Percentiles rank a stretch among this genome's conserved stretches.
phyloP scores from a whole-genome alignment of 805 yeast genomes.

The Spathaspora sp. region DNA sequence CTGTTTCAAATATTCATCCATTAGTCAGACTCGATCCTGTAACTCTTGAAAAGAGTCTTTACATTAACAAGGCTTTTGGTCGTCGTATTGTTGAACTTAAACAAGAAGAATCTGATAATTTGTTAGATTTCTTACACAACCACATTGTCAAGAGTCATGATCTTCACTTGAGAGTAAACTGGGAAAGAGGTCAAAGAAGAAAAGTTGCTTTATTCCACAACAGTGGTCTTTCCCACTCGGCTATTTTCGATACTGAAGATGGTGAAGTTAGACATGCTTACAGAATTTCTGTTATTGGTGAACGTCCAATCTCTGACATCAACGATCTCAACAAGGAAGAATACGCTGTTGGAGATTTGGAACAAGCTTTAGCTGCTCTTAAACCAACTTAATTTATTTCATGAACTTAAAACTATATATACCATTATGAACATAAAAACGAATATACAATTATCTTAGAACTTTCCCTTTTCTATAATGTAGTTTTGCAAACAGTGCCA shows the following conservation, averaged over 20 bases:
- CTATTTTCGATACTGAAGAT: conserved; percentile 67
- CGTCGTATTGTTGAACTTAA: conserved; percentile 69
- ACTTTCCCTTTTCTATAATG: too few species aligned
- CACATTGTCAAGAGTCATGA: conserved; percentile 54
- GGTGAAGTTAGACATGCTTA: conserved; percentile 69
- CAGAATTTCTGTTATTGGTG: conserved; percentile 71
- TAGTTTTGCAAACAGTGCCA: too few species aligned
- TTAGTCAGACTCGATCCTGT: conserved; percentile 72
- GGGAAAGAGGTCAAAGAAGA: conserved; percentile 50
- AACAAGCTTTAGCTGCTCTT: conserved; percentile 22
- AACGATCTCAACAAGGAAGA: conserved; percentile 36
- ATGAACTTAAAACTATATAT: too few species aligned
- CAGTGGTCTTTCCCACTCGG: conserved; percentile 66
- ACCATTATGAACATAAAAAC: too few species aligned
- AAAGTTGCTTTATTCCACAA: conserved; percentile 80
- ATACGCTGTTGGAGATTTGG: conserved; percentile 29
- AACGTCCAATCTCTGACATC: conserved; percentile 55
- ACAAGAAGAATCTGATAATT: conserved; percentile 62
- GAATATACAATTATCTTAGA: too few species aligned
- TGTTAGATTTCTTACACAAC: conserved; percentile 54
- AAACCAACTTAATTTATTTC: conserved; percentile 5
- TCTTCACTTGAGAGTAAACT: conserved; percentile 64
- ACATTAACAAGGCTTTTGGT: conserved; percentile 57
- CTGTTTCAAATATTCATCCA: conserved; percentile 65
- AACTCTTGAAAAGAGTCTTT: conserved; percentile 56